Conservation (phyloP, 1,284 basidiomycete species). For the Boletus semigastroideus region DNA sequence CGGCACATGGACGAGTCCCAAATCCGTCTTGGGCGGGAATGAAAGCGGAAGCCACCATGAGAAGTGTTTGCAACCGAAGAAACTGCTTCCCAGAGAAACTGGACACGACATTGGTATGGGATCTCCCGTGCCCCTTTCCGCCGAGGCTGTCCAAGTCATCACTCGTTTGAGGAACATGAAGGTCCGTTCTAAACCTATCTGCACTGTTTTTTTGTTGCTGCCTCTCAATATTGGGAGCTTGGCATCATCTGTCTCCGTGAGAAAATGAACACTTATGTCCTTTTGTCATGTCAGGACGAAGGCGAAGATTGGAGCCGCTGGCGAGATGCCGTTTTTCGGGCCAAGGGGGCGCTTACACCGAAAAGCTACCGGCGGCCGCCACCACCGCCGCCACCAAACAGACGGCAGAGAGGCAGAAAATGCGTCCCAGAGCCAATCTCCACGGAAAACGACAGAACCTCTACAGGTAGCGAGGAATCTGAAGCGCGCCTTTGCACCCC, state of each 20-base stretch:
- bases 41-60: background rate
- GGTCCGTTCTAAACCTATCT: slow-evolving; percentile 37
- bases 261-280: slow-evolving; percentile 9
- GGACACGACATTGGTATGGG: slow-evolving; percentile 88
- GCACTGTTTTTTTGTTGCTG: background rate
- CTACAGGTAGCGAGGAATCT: background rate
- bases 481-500: background rate
- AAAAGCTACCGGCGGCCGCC: slow-evolving; percentile 43
- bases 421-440: slow-evolving; percentile 26
- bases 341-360: slow-evolving; percentile 61
- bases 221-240: background rate
- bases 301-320: slow-evolving; percentile 90
- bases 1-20: slow-evolving; percentile 27
- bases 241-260: background rate
- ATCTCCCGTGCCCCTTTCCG: slow-evolving; percentile 82
- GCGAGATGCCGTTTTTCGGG: slow-evolving; percentile 80
- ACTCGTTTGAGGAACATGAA: slow-evolving; percentile 84
- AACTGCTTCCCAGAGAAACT: slow-evolving; percentile 72
- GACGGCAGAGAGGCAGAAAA: slow-evolving; percentile 51
- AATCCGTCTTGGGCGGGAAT: slow-evolving; percentile 6
- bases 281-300: slow-evolving; percentile 60
- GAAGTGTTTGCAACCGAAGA: slow-evolving; percentile 36
- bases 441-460: background rate
- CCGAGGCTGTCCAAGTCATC: slow-evolving; percentile 83
- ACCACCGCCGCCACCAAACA: slow-evolving; percentile 57